These are phyloP conservation scores for Litsea cubeba DNA, from an alignment of 164 flowering plant genomes.

Conservation along the genomic window DNA sequence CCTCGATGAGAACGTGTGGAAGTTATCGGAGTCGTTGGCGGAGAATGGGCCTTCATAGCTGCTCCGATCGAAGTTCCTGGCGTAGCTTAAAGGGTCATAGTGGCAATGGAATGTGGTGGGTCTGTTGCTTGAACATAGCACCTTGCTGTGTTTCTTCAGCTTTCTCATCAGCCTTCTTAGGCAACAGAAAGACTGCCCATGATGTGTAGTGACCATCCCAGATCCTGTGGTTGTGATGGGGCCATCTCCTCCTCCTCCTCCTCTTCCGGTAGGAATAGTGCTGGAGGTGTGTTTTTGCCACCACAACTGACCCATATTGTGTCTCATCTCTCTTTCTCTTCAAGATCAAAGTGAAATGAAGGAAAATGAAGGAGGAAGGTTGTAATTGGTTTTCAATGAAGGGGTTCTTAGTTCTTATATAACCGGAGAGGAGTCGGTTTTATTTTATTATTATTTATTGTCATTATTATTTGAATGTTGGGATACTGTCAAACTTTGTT, in stretches of 20 bases:
- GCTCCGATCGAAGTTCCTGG: constrained; percentile 53
- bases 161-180: constrained; percentile 35
- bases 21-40: constrained; percentile 31
- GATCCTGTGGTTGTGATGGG: neutral
- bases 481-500: too few relatives aligned
- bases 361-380: too few relatives aligned
- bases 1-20: constrained; percentile 52
- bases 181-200: constrained; percentile 10
- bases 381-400: too few relatives aligned
- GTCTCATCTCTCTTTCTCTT: neutral
- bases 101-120: constrained; percentile 36
- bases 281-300: neutral
- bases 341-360: too few relatives aligned
- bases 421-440: too few relatives aligned
- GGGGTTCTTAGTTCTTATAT: too few relatives aligned
- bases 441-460: too few relatives aligned
- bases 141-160: constrained; percentile 34
- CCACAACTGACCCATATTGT: neutral
- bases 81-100: constrained; percentile 59
- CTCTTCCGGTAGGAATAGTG: neutral
- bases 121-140: constrained; percentile 16
- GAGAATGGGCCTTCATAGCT: constrained; percentile 17
- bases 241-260: constrained; percentile 2
- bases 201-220: neutral
- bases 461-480: too few relatives aligned